A percentile compares a stretch with the other conserved stretches of the same genome.
These are phyloP conservation scores for Dothidotthia symphoricarpi DNA, from an alignment of 2,329 filamentous ascomycete genomes.

Conservation along the genomic window DNA sequence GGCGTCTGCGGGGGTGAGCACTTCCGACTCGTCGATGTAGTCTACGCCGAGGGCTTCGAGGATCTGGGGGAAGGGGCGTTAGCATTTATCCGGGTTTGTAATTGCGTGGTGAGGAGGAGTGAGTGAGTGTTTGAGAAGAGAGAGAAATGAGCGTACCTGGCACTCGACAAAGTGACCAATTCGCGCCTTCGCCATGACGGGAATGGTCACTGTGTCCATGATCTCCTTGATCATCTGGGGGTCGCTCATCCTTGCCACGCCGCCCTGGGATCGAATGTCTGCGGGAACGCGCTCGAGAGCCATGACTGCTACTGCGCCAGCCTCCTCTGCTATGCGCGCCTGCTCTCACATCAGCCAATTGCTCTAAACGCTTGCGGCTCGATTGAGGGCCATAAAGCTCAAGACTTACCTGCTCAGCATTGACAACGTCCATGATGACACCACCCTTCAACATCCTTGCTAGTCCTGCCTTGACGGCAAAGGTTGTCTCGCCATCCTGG, in stretches of 20 bases:
- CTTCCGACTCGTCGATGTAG: slow-evolving; percentile 98
- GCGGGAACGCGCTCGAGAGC: slow-evolving; percentile 95
- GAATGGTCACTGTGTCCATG: slow-evolving; percentile 90
- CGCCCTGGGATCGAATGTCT: slow-evolving; percentile 88
- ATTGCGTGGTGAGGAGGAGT: not conserved
- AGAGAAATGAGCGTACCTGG: slow-evolving; percentile 54
- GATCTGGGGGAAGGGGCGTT: slow-evolving; percentile 57
- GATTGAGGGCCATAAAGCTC: not conserved
- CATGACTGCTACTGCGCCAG: slow-evolving; percentile 96
- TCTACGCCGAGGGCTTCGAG: slow-evolving; percentile 92
- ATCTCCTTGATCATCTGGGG: slow-evolving; percentile 93
- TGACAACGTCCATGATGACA: slow-evolving; percentile 99
- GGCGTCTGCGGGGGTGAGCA: slow-evolving; percentile 91
- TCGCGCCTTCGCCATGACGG: slow-evolving; percentile 97
- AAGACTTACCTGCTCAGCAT: slow-evolving; percentile 68
- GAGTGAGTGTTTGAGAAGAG: not conserved
- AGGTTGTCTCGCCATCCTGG: slow-evolving; percentile 56
- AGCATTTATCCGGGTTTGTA: not conserved
- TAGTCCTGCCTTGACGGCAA: slow-evolving; percentile 90
- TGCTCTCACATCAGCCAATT: slow-evolving; percentile 40
- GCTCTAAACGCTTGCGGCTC: not conserved
- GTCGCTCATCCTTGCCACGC: slow-evolving; percentile 96
- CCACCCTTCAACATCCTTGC: slow-evolving; percentile 99
- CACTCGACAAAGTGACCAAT: slow-evolving; percentile 99
- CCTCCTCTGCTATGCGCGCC: slow-evolving; percentile 95